A percentile compares a stretch with the other conserved stretches of the same genome.
Evolutionary conservation across 2,329 filamentous ascomycete genomes (phyloP).

Genomic region (Kalaharituber pfeilii): DNA sequence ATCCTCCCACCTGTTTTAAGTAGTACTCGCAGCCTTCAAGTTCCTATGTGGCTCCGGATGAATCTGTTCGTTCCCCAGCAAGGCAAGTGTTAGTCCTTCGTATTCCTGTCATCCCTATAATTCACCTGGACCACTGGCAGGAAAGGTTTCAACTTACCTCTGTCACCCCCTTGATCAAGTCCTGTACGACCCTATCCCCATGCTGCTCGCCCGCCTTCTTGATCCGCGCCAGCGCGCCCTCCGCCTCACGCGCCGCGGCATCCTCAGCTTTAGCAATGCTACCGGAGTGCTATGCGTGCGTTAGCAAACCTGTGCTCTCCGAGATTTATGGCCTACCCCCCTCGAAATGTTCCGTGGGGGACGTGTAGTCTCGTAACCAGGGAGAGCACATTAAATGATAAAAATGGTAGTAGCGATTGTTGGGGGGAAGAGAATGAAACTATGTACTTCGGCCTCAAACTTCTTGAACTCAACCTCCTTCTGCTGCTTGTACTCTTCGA

Average conservation of each 20-base stretch:
- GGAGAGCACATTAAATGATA: too few relatives aligned
- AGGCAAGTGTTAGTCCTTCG: neutral
- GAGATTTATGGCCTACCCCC: too few relatives aligned
- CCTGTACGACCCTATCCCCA: slow-evolving; percentile 61
- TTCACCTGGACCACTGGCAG: too few relatives aligned
- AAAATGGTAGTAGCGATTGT: too few relatives aligned
- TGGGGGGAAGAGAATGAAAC: too few relatives aligned
- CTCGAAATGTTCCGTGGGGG: too few relatives aligned
- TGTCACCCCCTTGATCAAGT: slow-evolving; percentile 70
- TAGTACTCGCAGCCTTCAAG: neutral
- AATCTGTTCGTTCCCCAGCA: neutral
- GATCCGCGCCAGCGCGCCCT: slow-evolving; percentile 68
- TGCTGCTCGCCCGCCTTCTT: slow-evolving; percentile 61
- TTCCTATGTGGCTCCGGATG: slow-evolving; percentile 37
- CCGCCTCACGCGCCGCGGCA: slow-evolving; percentile 63
- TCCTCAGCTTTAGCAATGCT: slow-evolving; percentile 72
- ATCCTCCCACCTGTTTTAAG: too few relatives aligned
- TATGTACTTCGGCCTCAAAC: slow-evolving; percentile 76
- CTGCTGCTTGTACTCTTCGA: slow-evolving; percentile 71
- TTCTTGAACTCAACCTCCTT: slow-evolving; percentile 94
- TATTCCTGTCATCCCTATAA: neutral
- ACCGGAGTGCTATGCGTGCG: slow-evolving; percentile 85
- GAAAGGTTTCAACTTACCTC: slow-evolving; percentile 40
- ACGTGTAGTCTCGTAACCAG: too few relatives aligned
- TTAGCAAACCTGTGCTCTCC: too few relatives aligned